Conservation (phyloP, 2,329 filamentous ascomycete species). For the Achaetomium macrosporum region DNA sequence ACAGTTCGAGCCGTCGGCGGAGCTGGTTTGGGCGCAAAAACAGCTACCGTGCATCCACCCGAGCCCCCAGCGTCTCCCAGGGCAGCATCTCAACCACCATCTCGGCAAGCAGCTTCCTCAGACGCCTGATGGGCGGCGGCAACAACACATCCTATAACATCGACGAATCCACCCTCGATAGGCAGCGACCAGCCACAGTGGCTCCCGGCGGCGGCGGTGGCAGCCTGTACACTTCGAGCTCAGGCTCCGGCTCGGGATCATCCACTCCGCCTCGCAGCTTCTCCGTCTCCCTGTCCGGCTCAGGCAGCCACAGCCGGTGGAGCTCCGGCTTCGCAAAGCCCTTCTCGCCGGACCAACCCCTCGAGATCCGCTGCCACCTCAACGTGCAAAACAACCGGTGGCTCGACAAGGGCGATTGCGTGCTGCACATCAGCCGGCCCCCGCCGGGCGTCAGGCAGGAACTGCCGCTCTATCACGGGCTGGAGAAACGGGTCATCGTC, state of each 20-base stretch:
- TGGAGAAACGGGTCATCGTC: conserved; percentile 82
- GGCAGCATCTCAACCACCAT: conserved; percentile 56
- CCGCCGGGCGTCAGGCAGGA: conserved; percentile 55
- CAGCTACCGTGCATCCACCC: conserved; percentile 57
- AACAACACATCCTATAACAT: conserved; percentile 74
- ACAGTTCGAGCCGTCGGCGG: conserved; percentile 41
- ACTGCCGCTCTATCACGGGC: conserved; percentile 54
- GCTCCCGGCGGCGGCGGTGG: conserved; percentile 37
- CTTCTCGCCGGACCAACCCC: conserved; percentile 23
- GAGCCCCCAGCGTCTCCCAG: conserved; percentile 61
- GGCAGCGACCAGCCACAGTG: conserved; percentile 46
- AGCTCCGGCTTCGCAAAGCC: conserved; percentile 66
- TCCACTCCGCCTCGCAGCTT: conserved; percentile 51
- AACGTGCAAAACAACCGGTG: conserved; percentile 73
- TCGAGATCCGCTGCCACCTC: conserved; percentile 68
- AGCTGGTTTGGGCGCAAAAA: conserved; percentile 60
- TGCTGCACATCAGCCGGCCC: conserved; percentile 75
- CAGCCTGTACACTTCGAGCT: conserved; percentile 55
- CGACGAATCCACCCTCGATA: conserved; percentile 67
- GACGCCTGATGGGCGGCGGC: conserved; percentile 65
- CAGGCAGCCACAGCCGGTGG: conserved; percentile 42
- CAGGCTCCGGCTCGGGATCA: conserved; percentile 40
- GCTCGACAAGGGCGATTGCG: conserved; percentile 84
- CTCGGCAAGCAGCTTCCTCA: conserved; percentile 71
- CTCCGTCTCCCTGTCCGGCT: conserved; percentile 47